Conservation (phyloP, 169 alveolate species). For the Eimeria brunetti region DNA sequence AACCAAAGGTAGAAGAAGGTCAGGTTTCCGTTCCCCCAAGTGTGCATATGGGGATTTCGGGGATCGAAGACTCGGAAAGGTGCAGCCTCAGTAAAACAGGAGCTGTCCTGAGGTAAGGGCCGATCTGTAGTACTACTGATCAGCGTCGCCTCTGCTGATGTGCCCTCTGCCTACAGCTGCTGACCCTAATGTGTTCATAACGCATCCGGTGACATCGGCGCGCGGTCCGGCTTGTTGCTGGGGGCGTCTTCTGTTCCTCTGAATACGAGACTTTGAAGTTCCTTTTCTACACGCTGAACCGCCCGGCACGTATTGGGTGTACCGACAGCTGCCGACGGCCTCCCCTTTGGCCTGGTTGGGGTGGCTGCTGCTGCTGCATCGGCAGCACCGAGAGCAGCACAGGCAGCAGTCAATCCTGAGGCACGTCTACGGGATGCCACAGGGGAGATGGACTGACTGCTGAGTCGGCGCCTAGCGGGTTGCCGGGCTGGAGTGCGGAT, state of each 20-base stretch:
- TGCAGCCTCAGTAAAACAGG: not conserved
- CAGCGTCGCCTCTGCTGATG: not conserved
- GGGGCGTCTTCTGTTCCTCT: not conserved
- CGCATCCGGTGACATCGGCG: slow-evolving; percentile 18
- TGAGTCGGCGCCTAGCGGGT: slow-evolving; percentile 52
- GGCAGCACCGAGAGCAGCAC: slow-evolving; percentile 58
- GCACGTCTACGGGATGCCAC: slow-evolving; percentile 55
- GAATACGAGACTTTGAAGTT: slow-evolving; percentile 5
- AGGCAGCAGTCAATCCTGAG: slow-evolving; percentile 19
- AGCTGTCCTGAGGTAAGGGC: not conserved
- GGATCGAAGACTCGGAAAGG: not conserved
- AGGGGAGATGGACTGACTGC: slow-evolving; percentile 40
- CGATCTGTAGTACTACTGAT: not conserved
- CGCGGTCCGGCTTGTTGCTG: not conserved
- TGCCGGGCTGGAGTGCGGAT: slow-evolving; percentile 52
- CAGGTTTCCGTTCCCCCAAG: not conserved
- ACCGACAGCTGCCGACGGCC: slow-evolving; percentile 32
- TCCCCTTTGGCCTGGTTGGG: slow-evolving; percentile 38
- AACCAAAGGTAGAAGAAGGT: not conserved
- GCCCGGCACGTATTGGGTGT: slow-evolving; percentile 51
- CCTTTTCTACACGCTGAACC: slow-evolving; percentile 35
- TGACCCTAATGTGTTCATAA: not conserved
- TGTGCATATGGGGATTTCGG: not conserved
- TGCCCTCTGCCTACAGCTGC: not conserved
- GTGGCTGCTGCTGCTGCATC: slow-evolving; percentile 61